Evolutionary conservation across 2,329 filamentous ascomycete genomes (phyloP).

Genomic region (Macrophomina phaseolina): DNA sequence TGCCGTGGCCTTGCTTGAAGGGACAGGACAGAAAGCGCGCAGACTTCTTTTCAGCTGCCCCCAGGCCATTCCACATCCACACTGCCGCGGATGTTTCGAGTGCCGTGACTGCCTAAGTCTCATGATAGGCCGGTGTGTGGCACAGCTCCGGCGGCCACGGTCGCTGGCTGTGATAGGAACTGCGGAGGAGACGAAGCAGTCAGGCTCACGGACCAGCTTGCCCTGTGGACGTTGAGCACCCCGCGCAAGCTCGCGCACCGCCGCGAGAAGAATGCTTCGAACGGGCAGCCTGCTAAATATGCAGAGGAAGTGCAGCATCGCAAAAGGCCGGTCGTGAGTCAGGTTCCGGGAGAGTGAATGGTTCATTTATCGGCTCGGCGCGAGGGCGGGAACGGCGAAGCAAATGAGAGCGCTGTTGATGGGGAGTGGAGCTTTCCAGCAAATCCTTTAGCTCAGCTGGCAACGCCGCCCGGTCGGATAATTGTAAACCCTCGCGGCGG

Average conservation of each 20-base stretch:
- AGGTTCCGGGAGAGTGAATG: background rate
- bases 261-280: background rate
- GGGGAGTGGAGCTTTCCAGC: slow-evolving; percentile 22
- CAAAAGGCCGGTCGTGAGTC: background rate
- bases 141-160: slow-evolving; percentile 10
- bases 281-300: background rate
- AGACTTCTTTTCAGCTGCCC: background rate
- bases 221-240: background rate
- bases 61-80: background rate
- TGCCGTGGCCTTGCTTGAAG: background rate
- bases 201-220: background rate
- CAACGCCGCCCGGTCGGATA: slow-evolving; percentile 9
- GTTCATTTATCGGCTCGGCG: background rate
- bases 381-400: slow-evolving; percentile 13
- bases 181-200: background rate
- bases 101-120: background rate
- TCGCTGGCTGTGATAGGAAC: slow-evolving; percentile 4
- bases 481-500: slow-evolving; percentile 13
- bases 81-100: background rate
- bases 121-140: slow-evolving; percentile 6
- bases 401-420: slow-evolving; percentile 15
- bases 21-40: too few relatives aligned
- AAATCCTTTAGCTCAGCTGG: slow-evolving; percentile 25
- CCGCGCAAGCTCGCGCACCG: slow-evolving; percentile 1
- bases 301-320: background rate